Base-by-base conservation (phyloP, 768 basidiomycete species). In the Amyloporia xantha region DNA sequence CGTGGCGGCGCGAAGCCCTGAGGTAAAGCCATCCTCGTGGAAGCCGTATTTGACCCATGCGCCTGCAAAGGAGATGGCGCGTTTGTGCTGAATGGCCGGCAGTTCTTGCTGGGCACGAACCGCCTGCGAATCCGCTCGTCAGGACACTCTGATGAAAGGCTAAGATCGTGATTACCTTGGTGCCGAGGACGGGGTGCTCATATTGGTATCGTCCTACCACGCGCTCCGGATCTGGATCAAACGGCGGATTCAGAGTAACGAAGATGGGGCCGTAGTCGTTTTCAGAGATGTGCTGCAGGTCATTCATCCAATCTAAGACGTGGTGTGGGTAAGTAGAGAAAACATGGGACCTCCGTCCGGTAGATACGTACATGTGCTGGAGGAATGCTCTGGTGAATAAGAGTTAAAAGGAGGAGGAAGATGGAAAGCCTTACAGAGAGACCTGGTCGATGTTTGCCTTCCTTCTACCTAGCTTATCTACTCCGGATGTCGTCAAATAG, bases 11-110 rank as follows among this genome's bases (percentile, higher is more conserved):
- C 62, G 62, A 27, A 76, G 57, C 6, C 73, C 74, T 1, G 70
- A 66, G 2, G 74, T 66, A 61, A 87, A 87, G 2, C 82, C 85
- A 58, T 88, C 88, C 65, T 89, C 86, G 66, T 91, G 86, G 71
- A 90, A 88, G 15, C 86, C 86, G 56, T 86, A 88, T 49, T 78
- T 78, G 39, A 81, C 72, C 70, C 82, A 90, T 21, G 86, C 86
- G 9, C 85, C 84, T 2, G 70, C 83, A 59, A 67, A 77, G 6
- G 81, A 74, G 54, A 87, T 74, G 3, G 76, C 74, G 7, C 82
- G 73, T 40, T 58, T 72, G 56, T 77, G 77, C 64, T 89, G 86
- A 48, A 88, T 88, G 13, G 58, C 61, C 42, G 61, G 60, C 60
- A 87, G 74, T 21, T 69, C 67, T 7, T 60, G 54, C 58, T 86